Percentiles rank a stretch among this genome's conserved stretches.
phyloP scores from a whole-genome alignment of 1,284 basidiomycete species.

The Cryptococcus neoformans region DNA sequence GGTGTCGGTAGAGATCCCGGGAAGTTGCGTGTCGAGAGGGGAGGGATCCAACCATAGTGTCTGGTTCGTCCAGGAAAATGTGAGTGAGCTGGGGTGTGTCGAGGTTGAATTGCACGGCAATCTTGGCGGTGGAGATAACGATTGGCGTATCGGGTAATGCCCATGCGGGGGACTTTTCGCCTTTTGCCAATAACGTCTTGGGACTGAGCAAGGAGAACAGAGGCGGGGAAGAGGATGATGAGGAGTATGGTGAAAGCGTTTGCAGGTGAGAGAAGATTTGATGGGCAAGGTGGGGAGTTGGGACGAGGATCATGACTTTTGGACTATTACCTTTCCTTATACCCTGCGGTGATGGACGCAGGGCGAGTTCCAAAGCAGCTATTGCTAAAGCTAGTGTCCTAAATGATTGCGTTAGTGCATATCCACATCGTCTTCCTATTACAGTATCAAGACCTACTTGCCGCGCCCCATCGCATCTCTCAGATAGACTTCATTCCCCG shows the following conservation, averaged over 20 bases:
- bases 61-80: slow-evolving; percentile 37
- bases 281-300: slow-evolving; percentile 27
- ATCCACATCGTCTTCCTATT: too few relatives aligned
- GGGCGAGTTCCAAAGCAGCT: slow-evolving; percentile 18
- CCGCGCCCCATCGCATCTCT: slow-evolving; percentile 38
- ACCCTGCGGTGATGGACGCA: not conserved
- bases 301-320: slow-evolving; percentile 24
- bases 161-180: not conserved
- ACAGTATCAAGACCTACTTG: slow-evolving; percentile 25
- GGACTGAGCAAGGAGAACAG: not conserved
- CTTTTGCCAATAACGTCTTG: not conserved
- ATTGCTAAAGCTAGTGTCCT: slow-evolving; percentile 27
- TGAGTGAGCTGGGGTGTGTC: slow-evolving; percentile 8
- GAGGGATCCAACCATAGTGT: slow-evolving; percentile 25
- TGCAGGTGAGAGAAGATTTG: slow-evolving; percentile 19
- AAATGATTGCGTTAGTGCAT: not conserved
- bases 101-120: slow-evolving; percentile 5
- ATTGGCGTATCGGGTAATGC: slow-evolving; percentile 10
- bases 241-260: slow-evolving; percentile 7
- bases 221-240: not conserved
- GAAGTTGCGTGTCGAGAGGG: slow-evolving; percentile 13
- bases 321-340: not conserved
- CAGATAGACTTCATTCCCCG: slow-evolving; percentile 29
- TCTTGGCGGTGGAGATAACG: slow-evolving; percentile 20
- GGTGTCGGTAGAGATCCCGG: not conserved